Conservation (phyloP, 1,284 basidiomycete genomes). For the Phylloboletellus chloephorus region DNA sequence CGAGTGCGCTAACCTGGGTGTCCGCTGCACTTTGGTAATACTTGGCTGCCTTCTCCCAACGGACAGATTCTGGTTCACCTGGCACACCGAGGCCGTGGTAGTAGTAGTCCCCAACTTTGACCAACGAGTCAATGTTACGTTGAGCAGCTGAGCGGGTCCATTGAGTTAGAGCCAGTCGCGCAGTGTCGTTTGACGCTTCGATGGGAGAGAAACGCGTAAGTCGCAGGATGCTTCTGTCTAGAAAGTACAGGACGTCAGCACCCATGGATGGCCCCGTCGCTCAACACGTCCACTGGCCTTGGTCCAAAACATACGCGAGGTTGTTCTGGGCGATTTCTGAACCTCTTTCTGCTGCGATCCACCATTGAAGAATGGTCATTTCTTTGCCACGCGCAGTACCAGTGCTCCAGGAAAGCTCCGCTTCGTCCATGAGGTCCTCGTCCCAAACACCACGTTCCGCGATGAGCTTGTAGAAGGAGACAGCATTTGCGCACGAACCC, state of each 20-base stretch:
- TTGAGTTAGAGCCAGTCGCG: conserved; percentile 78
- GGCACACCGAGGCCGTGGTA: conserved; percentile 81
- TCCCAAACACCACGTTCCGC: conserved; percentile 87
- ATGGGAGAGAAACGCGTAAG: conserved; percentile 64
- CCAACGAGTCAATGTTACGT: conserved; percentile 89
- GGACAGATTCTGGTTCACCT: conserved; percentile 52
- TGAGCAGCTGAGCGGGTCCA: conserved; percentile 95
- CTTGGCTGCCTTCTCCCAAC: conserved; percentile 82
- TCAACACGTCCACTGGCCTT: conserved; percentile 53
- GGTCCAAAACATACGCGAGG: conserved; percentile 87
- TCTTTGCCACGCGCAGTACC: conserved; percentile 66
- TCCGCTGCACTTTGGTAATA: conserved; percentile 94
- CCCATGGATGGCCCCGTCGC: background rate
- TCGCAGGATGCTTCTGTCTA: conserved; percentile 72
- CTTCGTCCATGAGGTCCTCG: conserved; percentile 78
- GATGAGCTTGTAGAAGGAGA: conserved; percentile 86
- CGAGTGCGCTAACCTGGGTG: conserved; percentile 85
- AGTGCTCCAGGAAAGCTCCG: conserved; percentile 74
- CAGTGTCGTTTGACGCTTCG: conserved; percentile 71
- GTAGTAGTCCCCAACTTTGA: conserved; percentile 96
- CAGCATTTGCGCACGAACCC: conserved; percentile 77
- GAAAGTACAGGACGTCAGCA: conserved; percentile 2
- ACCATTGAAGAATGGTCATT: conserved; percentile 85
- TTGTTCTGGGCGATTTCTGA: conserved; percentile 95
- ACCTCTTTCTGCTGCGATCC: conserved; percentile 88